These are phyloP conservation scores for Wickerhamomyces xylosicus DNA, from an alignment of 805 yeast genomes.

Conservation along the genomic window DNA sequence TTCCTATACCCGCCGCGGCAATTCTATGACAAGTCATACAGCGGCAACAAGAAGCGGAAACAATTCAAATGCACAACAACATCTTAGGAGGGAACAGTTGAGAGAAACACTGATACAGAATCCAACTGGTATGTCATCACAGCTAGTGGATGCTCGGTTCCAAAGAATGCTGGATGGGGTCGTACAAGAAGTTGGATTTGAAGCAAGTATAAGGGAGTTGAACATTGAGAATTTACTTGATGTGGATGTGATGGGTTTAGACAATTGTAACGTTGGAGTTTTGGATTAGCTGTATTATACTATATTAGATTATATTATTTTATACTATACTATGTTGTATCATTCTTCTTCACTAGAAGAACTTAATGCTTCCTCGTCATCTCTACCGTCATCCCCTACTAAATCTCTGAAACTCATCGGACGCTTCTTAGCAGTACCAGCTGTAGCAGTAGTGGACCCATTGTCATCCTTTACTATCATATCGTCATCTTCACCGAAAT, in stretches of 20 bases:
- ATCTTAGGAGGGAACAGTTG: background rate
- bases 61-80: no score
- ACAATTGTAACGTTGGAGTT: no score
- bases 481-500: background rate
- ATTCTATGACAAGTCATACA: no score
- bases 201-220: background rate
- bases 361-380: slow-evolving; percentile 17
- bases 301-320: background rate
- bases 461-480: background rate
- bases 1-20: no score
- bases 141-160: background rate
- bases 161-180: background rate
- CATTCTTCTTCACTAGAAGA: slow-evolving; percentile 20
- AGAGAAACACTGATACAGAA: background rate
- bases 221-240: background rate
- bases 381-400: slow-evolving; percentile 13
- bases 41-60: no score
- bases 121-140: no score
- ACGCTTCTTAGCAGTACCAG: slow-evolving; percentile 2
- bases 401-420: slow-evolving; percentile 17
- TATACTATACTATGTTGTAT: background rate
- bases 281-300: background rate
- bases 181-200: background rate
- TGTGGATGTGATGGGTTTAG: no score
- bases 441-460: background rate